These are phyloP conservation scores for Calocybe gangraenosa DNA, from an alignment of 768 basidiomycete genomes.

Conservation along the genomic window DNA sequence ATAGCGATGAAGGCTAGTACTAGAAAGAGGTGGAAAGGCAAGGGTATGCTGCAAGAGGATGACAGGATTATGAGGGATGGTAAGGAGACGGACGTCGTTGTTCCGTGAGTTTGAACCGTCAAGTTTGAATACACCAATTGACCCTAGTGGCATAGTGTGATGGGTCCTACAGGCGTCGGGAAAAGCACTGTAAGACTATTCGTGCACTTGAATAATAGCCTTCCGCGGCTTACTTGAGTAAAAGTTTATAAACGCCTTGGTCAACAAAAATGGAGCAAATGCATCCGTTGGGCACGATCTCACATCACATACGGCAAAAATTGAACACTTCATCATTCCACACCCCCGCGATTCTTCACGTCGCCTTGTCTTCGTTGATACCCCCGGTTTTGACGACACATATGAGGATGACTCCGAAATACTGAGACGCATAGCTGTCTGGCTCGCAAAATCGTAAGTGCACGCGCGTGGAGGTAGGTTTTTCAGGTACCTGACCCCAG, in stretches of 20 bases:
- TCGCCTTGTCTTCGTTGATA: conserved; percentile 17
- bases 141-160: conserved; percentile 8
- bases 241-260: conserved; percentile 33
- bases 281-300: conserved; percentile 28
- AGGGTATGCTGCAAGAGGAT: too few relatives aligned
- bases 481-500: conserved; percentile 12
- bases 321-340: conserved; percentile 17
- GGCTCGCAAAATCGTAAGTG: conserved; percentile 18
- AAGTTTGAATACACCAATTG: too few relatives aligned
- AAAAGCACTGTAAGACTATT: conserved; percentile 19
- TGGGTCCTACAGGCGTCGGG: conserved; percentile 21
- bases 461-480: conserved; percentile 11
- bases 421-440: conserved; percentile 13
- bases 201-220: background rate
- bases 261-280: conserved; percentile 4
- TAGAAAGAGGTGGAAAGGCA: too few relatives aligned
- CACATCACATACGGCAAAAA: conserved; percentile 31
- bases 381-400: conserved; percentile 20
- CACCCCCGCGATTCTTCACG: conserved; percentile 1
- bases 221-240: background rate
- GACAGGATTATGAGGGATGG: too few relatives aligned
- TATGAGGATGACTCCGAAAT: conserved; percentile 14
- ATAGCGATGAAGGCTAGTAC: too few relatives aligned
- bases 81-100: too few relatives aligned
- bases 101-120: too few relatives aligned